Evolutionary conservation across 2,329 filamentous ascomycete species (phyloP), one percentile per base, ranked within the genome.

Genomic region (Malbranchea cinnamomea): DNA sequence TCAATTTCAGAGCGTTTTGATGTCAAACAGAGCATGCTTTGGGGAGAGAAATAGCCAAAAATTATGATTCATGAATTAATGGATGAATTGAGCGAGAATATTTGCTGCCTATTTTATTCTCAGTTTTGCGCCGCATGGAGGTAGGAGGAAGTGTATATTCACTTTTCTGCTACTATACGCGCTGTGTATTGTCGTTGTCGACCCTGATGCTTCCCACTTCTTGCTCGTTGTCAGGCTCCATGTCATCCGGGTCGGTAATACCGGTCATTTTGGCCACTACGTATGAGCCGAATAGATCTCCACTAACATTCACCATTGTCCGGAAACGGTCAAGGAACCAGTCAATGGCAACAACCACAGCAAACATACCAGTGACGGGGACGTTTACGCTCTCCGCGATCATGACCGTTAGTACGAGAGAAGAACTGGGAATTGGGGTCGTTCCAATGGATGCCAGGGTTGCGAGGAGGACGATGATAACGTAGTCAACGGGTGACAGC

Each of bases 281-380:
- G 2, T 39, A 41, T 2, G 54, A 57, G 1, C 58, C 61, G 33
- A 57, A 67, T 1, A 65, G 36, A 42, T 68, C 65, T n/a, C 61
- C 60, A 20, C 53, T 59, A 24, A 68, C 63, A 36, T 68, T 68
- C 31, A 60, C 42, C 3, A 59, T 56, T 0, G 65, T 68, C 9
- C 65, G 53, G 55, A 68, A 68, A 16, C 65, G 60, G 45, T 68
- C 65, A n/a, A 67, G 50, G 44, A 68, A 60, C 65, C 63, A 68
- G 37, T 67, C 64, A 25, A 68, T 67, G 14, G 63, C 63, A 2
- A 67, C 57, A 9, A 68, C 60, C 23, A 68, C 62, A 13, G 58
- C 63, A 37, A 62, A 67, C 62, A 66, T 65, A 11, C 52, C 57
- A 0, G 59, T 65, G 19, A 65, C 44, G 1, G 54, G 52, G 1